These are phyloP conservation scores for Codiaeum variegatum DNA, from an alignment of 441 rosid genomes.

Conservation along the genomic window DNA sequence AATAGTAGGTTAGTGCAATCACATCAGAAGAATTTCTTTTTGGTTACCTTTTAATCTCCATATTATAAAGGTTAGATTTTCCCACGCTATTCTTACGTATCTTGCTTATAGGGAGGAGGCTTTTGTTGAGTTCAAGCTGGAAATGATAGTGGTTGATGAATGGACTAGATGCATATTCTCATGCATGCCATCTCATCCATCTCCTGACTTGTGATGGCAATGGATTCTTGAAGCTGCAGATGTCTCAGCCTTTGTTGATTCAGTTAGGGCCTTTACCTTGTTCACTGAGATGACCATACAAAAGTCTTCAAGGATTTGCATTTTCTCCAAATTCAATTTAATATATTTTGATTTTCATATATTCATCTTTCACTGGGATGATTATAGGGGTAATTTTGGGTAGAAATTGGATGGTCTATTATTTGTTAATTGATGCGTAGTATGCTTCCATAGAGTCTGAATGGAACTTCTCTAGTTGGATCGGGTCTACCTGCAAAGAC, in stretches of 20 bases:
- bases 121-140: constrained; percentile 18
- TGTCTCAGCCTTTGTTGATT: neutral
- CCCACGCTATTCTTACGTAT: neutral
- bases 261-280: neutral
- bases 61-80: neutral
- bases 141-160: constrained; percentile 9
- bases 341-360: neutral
- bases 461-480: too few relatives aligned
- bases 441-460: too few relatives aligned
- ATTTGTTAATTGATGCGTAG: neutral
- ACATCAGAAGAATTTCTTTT: neutral
- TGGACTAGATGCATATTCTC: neutral
- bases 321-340: neutral
- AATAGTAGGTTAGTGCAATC: neutral
- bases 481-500: too few relatives aligned
- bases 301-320: constrained; percentile 12
- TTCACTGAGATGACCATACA: constrained; percentile 8
- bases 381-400: constrained; percentile 3
- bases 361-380: neutral
- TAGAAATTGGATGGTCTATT: neutral
- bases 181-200: neutral
- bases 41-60: neutral
- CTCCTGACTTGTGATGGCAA: neutral
- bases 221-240: constrained; percentile 13
- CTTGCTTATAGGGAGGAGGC: constrained; percentile 15